Base-by-base conservation (phyloP, 345 rosid genomes). In the Carallia pectinifolia region DNA sequence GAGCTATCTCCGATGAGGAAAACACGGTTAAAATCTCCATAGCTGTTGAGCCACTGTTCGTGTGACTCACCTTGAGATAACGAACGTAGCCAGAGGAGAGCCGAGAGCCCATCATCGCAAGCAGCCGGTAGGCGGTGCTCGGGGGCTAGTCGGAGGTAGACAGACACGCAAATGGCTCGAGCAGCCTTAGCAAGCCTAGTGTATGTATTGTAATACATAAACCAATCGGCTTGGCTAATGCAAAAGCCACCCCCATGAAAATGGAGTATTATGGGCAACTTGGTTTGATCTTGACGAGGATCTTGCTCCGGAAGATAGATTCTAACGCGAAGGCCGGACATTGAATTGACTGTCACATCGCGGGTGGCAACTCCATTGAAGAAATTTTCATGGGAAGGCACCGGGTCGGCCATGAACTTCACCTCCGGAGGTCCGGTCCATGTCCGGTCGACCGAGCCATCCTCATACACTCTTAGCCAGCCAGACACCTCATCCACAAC, bases 401-500 rank as follows among this genome's bases (percentile, higher is more conserved):
- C 90, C 0, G 90, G 67, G 4, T 87, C 91, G 3, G 81, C 27
- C 83, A 85, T 68, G 87, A 87, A 87, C 82, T 81, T 89, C 74
- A 79, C 74, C 64, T 82, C 77, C 0, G 91, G 91, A 0, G 95
- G 88, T 6, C 91, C 95, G 0, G 79, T 78, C 95, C 95, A 87
- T 2, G 85, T 70, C 23, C 95, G 74, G 74, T 85, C 95, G 6
- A 85, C 86, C 0, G 83, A 82, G 52, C 90, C 95, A 33, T 87
- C 95, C 1, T 80, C 79, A 36, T 77, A 84, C 67, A 81, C 67
- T 36, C 81, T 62, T 6, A 89, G 85, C 95, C 91, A 89, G 16
- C 95, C 90, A 39, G 95, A 85, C 7, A 89, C 95, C 50, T 87
- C 86, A 0, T 84, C 82, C 6, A 85, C 81, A 13, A 82, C 16